Evolutionary conservation across 2,329 filamentous ascomycete genomes (phyloP), one percentile per base, ranked within the genome.

Genomic region (Penicillium sp.): DNA sequence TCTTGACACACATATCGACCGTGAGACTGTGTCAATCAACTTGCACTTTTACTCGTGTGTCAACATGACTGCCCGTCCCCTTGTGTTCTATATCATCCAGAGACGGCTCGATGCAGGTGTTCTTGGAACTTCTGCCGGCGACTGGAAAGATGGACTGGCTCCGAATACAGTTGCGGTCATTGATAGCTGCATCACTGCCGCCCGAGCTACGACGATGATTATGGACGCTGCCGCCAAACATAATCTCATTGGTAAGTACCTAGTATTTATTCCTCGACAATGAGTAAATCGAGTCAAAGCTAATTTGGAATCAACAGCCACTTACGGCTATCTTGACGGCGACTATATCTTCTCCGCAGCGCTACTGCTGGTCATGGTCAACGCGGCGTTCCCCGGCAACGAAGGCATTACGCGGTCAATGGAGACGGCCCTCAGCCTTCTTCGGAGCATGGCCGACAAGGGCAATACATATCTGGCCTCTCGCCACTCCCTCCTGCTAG

Each of bases 1-100:
- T 3, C 74, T 82, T 6, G 76, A 77, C 55, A 62, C 64, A 5
- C 69, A 70, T 36, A 77, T 81, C 46, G 78, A 77, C 41, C 79
- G 82, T 13, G 82, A 84, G 68, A 78, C 76, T 10, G 79, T 84
- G 4, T 83, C 81, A 1, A 81, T 80, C 3, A 79, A 82, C 54
- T 69, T 83, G 22, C 83, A 85, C 62, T 85, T 84, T 62, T 84
- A 84, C 60, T 82, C 84, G 44, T 85, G 83, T 65, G 79, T 85
- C 65, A 84, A 84, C 63, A 85, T 85, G 82, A 83, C 82, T 0
- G 81, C 79, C 0, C 73, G 83, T 4, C 83, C 83, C 1, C 70
- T 85, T 24, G 74, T 85, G 0, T 83, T 84, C 59, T 79, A 83
- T 60, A 78, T 85, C 2, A 81, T 84, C 7, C 80, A 83, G 66